Base-by-base conservation (phyloP, 177 flowering plant species). In the Vitis hybrid region DNA sequence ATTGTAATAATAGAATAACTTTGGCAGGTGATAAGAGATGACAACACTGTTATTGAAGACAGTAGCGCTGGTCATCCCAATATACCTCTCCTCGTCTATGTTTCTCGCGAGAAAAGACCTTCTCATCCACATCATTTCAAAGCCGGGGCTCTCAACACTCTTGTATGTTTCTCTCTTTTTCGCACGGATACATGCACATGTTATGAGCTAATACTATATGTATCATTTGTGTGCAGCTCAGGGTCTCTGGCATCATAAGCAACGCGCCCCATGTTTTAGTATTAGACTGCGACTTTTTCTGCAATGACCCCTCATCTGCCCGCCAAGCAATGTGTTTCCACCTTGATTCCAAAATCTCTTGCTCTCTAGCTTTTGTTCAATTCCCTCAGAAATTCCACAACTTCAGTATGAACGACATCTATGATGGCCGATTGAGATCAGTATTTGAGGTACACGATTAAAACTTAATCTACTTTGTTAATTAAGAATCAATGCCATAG, bases 101-200 rank as follows among this genome's bases (percentile, higher is more conserved):
- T 91, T 40, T 64, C 91, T 52, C 80, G 97, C 0, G 93, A 91
- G 77, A 91, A 87, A 74, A 84, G 80, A 52, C 75, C 77, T 2
- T 55, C 74, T n/a, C 75, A 75, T 68, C 88, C 85, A 0, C 92
- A 89, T 67, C 73, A 82, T 70, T 89, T 88, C 80, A 91, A 91
- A 71, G 96, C 92, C 17, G 96, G 93, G 66, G 90, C 96, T 5
- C 82, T 89, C 8, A 89, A 91, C 18, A 83, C 67, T 63, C 88
- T 91, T 67, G 91, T 90, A 85, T n/a, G 51, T 40, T 10, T 40
- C 52, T 65, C 52, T 57, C 62, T 30, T 13, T 18, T 54, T 40
- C 67, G 4, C 49, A n/a, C 13, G 27, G 7, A 62, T 67, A 3
- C 4, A 40, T 46, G 2, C 6, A 46, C 19, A 52, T 64, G 21